Base-by-base conservation (phyloP, 2,329 filamentous ascomycete species). In the Sarocladiaceae sp. region DNA sequence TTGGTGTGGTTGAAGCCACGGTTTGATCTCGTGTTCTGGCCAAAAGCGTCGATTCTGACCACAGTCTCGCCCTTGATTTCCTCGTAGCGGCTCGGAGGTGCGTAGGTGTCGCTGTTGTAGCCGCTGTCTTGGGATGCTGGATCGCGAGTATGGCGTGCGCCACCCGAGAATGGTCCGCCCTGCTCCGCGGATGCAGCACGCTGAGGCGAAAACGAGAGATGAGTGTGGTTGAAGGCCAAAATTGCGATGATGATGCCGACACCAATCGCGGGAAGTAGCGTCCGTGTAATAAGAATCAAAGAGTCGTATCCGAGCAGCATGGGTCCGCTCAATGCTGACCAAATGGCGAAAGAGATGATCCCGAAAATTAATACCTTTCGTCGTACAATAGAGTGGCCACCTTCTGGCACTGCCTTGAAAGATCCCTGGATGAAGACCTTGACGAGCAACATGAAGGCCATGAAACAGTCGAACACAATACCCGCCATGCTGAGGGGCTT, bases 261-360 rank as follows among this genome's bases (percentile, higher is more conserved):
- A 2, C 79, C 79, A 26, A 68, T 62, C 3, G 77, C 74, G 28
- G 80, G 79, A 22, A 82, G 61, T 6, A 76, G 70, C 2, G 76
- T 81, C 55, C 74, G 70, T 37, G 72, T 61, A 20, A 73, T 65
- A 15, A 81, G 61, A 15, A 69, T 64, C 13, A 75, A 67, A 4
- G 65, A 65, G 17, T 57, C 58, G 39, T 76, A 66, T 29, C 79
- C 80, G 7, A 83, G 61, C 48, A 78, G 66, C 63, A 82, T 69
- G 8, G 74, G 68, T 7, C 75, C 69, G 58, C 80, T 83, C 54
- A 72, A 78, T 58, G 67, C 77, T 50, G 73, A 77, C 80, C 80
- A 83, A 28, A 79, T 60, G n/a, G 67, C 70, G 52, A 80, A 63
- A 13, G 71, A 76, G 42, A 68, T 59, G 20, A 76, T 65, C 17